phyloP scores from a whole-genome alignment of 2,329 filamentous ascomycete genomes.

The Clonostachys rhizophaga region DNA sequence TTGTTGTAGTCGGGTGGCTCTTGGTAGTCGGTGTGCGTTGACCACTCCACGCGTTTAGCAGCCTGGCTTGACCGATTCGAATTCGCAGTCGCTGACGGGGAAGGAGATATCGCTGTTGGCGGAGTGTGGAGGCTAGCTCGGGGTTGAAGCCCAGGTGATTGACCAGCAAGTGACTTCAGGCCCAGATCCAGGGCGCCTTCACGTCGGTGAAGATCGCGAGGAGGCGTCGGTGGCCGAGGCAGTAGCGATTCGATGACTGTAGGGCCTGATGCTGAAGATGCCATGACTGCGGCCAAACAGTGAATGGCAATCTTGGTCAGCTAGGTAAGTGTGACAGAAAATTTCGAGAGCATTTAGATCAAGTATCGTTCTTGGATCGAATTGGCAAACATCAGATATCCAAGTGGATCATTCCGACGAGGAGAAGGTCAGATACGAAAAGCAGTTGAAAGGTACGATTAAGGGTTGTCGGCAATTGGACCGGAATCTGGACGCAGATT shows the following conservation, averaged over 20 bases:
- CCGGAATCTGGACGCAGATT: too few relatives aligned
- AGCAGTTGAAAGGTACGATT: too few relatives aligned
- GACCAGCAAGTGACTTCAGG: constrained; percentile 6
- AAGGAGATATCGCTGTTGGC: constrained; percentile 40
- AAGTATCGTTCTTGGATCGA: too few relatives aligned
- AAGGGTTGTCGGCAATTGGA: too few relatives aligned
- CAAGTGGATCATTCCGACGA: too few relatives aligned
- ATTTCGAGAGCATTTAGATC: background rate
- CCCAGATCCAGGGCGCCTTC: too few relatives aligned
- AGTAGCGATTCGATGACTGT: constrained; percentile 45
- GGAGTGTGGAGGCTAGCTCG: constrained; percentile 38
- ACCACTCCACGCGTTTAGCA: constrained; percentile 53
- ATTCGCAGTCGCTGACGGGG: constrained; percentile 32
- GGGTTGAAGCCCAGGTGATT: constrained; percentile 26
- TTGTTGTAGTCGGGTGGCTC: constrained; percentile 43
- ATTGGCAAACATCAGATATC: too few relatives aligned
- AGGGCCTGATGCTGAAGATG: constrained; percentile 32
- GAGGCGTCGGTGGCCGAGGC: constrained; percentile 62
- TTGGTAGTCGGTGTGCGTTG: constrained; percentile 49
- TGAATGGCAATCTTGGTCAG: constrained; percentile 29
- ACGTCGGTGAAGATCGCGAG: constrained; percentile 36
- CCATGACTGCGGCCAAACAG: constrained; percentile 32
- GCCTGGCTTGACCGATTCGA: constrained; percentile 30
- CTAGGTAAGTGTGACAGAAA: background rate
- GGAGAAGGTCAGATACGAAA: too few relatives aligned